Base-by-base conservation (phyloP, 75 land plant genomes). In the Pinus taeda region DNA sequence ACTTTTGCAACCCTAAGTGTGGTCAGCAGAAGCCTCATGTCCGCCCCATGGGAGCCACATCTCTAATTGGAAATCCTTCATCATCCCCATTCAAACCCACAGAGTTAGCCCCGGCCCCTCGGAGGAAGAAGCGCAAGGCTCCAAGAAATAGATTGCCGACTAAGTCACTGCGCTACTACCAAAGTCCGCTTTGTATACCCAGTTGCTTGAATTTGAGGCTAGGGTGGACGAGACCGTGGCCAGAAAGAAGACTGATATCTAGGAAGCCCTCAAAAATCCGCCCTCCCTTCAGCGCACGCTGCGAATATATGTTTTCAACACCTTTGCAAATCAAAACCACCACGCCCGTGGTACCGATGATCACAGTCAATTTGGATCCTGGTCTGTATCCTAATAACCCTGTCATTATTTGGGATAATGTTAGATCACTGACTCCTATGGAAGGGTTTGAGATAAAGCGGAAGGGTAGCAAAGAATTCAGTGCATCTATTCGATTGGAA, bases 371-470 rank as follows among this genome's bases (percentile, higher is more conserved):
- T 12, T 66, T 97, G 75, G 99, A 97, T 78, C 96, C 91, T 55
- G 80, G 56, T 15, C 74, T 93, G 49, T 97, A 95, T 75, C 99
- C 99, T n/a, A 98, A 93, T 2, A 93, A 86, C 59, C 85, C 82
- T 60, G 83, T 83, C 18, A 95, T 97, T 64, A 77, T 91, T 21
- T 97, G 99, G 99, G 99, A 97, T 57, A 81, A 85, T 69, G 83
- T 93, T 24, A 78, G 98, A 36, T 88, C 96, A 21, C 77, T 93
- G 7, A 86, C 86, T 21, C 88, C 85, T 36, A 93, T 91, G 30
- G 99, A 97, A 73, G 99, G 99, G 15, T 95, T 97, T 61, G 99
- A 97, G 79, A 88, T 97, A 15, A 97, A 95, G 84, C 74, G 99
- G 74, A 91, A 86, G 39, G 99, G 99, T 22, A 93, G 95, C 64